Base-by-base conservation (phyloP, 2,329 filamentous ascomycete species). In the Colletotrichum lini region DNA sequence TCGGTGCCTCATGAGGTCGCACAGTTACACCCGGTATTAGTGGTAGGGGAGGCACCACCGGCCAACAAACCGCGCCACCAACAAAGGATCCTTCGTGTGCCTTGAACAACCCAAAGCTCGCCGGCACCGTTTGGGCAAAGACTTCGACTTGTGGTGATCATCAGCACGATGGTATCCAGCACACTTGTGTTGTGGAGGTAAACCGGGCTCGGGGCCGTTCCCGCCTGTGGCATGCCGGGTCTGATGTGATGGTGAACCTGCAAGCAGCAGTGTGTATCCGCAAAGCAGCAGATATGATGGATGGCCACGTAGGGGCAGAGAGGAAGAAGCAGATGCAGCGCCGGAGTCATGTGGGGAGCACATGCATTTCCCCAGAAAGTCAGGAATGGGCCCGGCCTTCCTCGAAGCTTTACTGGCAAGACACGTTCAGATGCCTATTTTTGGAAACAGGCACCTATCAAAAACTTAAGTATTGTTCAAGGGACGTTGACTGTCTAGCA, bases 41-140 rank as follows among this genome's bases (percentile, higher is more conserved):
- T 49, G 16, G 12, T 45, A 26, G 18, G 42, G n/a, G n/a, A 52
- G 47, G 45, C 53, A n/a, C 66, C 61, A 65, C 53, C 18, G 40
- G 18, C 30, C 26, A 42, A 47, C 30, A 13, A 67, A 42, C 50
- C 26, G 49, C 58, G 65, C 65, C 65, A 63, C 49, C 42, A 47
- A 30, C 50, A 56, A n/a, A 26, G 42, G 47, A 63, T 67, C 58
- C 58, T 67, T 62, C 58, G 49, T 16, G n/a, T 30, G 57, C n/a
- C 42, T 23, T 40, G 47, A 18, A 2, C 1, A n/a, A 16, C 15
- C 8, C 38, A 9, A 59, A n/a, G 23, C 45, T 21, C 21, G 45
- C 9, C n/a, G 8, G 45, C 6, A 10, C n/a, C n/a, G 45, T 23
- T 23, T 2, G 15, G 23, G 50, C 18, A 10, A 6, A 13, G 5